Evolutionary conservation across 1,284 basidiomycete species (phyloP), one percentile per base, ranked within the genome.

Genomic region (Peniophora sp.): DNA sequence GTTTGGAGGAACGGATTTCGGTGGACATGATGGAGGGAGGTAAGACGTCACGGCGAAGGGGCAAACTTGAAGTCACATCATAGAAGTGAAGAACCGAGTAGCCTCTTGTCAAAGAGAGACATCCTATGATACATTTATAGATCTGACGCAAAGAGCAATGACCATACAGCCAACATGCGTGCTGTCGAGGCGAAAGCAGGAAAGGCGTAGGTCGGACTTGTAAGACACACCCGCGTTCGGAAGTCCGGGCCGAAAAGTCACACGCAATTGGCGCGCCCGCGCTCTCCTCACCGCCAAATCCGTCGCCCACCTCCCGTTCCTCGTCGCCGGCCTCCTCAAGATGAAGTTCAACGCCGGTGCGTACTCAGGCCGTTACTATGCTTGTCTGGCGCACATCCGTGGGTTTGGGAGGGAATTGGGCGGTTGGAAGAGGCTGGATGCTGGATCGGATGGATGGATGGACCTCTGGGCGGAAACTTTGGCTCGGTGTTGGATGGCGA

Each of bases 291-390:
- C n/a, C 37, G 37, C 18, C 37, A 6, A 41, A 32, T 32, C 27
- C 27, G 27, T 6, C 24, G 41, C 24, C 32, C 43, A 23, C 48
- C 42, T 15, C 37, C 8, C 37, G 8, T 47, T 45, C 53, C 51
- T 43, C 53, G 55, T 66, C 65, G 65, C 66, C 69, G 72, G 63
- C 68, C 67, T 66, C 78, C 73, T 79, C 80, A 80, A 84, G 79
- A 88, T 87, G 83, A 87, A 88, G 73, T 79, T 73, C 73, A 87
- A 85, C 71, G 73, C 81, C 63, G 85, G 85, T 88, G 61, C 74
- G 85, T 50, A 46, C 55, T 47, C 44, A 39, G 37, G 27, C 47
- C 55, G 24, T 49, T 57, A 32, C 43, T 52, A 50, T 51, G 50
- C 15, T 8, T 5, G 18, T 8, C 8, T 6, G 37, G 15, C 37